phyloP scores from a whole-genome alignment of 805 yeast species.

The Yarrowia yakushimensis region DNA sequence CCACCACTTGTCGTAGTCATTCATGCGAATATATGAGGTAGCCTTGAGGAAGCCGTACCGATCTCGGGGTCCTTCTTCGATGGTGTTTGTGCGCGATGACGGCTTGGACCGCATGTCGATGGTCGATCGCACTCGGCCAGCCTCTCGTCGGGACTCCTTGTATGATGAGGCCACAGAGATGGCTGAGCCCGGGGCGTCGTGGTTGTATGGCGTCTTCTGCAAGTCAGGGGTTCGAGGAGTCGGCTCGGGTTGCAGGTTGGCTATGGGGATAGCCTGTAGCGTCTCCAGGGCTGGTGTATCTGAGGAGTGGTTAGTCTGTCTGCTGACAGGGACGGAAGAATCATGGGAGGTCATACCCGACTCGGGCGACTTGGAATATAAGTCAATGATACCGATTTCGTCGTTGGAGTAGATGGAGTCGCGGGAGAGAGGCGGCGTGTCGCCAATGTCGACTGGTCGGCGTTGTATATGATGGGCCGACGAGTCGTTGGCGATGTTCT shows the following conservation, averaged over 20 bases:
- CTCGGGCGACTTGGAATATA: conserved; percentile 19
- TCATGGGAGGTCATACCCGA: conserved; percentile 16
- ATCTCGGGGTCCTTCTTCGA: conserved; percentile 45
- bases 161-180: conserved; percentile 15
- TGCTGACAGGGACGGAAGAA: not conserved
- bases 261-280: not conserved
- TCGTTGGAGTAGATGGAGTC: conserved; percentile 18
- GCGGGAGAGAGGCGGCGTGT: not conserved
- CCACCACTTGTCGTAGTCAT: conserved; percentile 76
- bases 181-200: conserved; percentile 18
- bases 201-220: conserved; percentile 8
- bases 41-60: conserved; percentile 84
- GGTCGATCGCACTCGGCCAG: conserved; percentile 15
- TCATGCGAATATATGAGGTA: conserved; percentile 49
- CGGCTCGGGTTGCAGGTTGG: not conserved
- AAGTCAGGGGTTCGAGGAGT: conserved; percentile 2
- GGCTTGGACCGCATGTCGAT: conserved; percentile 23
- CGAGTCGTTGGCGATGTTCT: conserved; percentile 3
- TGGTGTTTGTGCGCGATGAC: conserved; percentile 9
- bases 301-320: not conserved
- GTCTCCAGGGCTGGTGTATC: not conserved
- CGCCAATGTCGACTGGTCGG: conserved; percentile 1
- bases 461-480: not conserved
- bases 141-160: conserved; percentile 17
- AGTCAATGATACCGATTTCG: conserved; percentile 16